phyloP scores from a whole-genome alignment of 257 asterid genomes.

The Linaria vulgaris region DNA sequence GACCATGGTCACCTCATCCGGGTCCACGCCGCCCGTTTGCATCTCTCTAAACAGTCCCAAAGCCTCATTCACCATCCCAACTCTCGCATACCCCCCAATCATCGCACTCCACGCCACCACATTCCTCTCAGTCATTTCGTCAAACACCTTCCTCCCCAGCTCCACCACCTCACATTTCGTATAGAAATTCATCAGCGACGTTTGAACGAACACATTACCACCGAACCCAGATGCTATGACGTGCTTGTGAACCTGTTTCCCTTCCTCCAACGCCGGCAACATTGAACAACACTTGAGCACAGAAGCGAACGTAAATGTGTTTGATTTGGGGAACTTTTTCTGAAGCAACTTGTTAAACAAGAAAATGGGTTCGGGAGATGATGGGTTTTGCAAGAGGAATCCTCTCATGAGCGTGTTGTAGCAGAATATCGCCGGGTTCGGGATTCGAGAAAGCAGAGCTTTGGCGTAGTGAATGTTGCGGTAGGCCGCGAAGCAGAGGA shows the following conservation, averaged over 20 bases:
- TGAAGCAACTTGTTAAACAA: constrained; percentile 42
- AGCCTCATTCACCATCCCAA: constrained; percentile 67
- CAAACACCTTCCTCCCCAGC: constrained; percentile 63
- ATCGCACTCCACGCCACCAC: constrained; percentile 74
- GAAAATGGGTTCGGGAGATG: constrained; percentile 46
- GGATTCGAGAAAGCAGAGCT: constrained; percentile 44
- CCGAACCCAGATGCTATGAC: constrained; percentile 51
- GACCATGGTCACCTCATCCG: constrained; percentile 73
- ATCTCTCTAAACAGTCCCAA: constrained; percentile 59
- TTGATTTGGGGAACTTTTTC: constrained; percentile 40
- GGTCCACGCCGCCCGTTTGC: constrained; percentile 55
- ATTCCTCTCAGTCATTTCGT: constrained; percentile 61
- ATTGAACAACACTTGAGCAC: constrained; percentile 64
- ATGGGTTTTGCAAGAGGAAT: constrained; percentile 29
- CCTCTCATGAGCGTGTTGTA: constrained; percentile 69
- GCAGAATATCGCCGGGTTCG: constrained; percentile 47
- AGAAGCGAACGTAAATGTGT: constrained; percentile 65
- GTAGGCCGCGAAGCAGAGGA: constrained; percentile 63
- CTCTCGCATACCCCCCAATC: constrained; percentile 59
- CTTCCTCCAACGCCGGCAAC: constrained; percentile 47
- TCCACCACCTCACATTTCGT: constrained; percentile 55
- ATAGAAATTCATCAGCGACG: constrained; percentile 63
- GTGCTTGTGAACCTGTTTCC: constrained; percentile 67
- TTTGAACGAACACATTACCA: constrained; percentile 45
- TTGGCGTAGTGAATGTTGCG: constrained; percentile 52